Conservation (phyloP, 768 basidiomycete genomes). For the Lyophyllum atratum region DNA sequence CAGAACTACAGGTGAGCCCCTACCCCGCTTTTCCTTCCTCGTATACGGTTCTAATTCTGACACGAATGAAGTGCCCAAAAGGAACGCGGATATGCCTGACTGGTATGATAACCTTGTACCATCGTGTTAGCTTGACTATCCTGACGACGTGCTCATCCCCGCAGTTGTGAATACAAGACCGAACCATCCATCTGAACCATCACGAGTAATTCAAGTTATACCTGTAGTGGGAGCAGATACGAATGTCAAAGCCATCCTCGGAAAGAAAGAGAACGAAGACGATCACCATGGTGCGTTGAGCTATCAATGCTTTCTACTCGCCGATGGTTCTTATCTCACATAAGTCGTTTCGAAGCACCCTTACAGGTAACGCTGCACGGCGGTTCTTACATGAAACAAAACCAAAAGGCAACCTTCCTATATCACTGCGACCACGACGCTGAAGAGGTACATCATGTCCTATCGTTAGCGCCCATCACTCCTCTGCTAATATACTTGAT, state of each 20-base stretch:
- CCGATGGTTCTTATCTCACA: background rate
- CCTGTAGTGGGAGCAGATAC: conserved; percentile 26
- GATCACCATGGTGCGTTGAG: conserved; percentile 12
- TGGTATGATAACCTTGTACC: conserved; percentile 10
- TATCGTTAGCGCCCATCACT: background rate
- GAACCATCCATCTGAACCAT: conserved; percentile 33
- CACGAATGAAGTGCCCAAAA: conserved; percentile 27
- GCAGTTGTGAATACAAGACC: conserved; percentile 31
- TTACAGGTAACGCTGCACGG: conserved; percentile 35
- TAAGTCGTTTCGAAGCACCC: conserved; percentile 14
- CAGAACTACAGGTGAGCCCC: conserved; percentile 28
- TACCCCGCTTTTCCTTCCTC: background rate
- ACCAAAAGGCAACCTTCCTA: conserved; percentile 31
- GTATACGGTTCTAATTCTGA: background rate
- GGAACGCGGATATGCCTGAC: conserved; percentile 34
- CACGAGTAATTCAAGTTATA: conserved; percentile 35
- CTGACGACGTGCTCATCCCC: background rate
- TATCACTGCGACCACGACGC: conserved; percentile 28
- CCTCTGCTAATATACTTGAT: background rate
- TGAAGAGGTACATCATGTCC: conserved; percentile 16
- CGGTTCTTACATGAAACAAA: conserved; percentile 24
- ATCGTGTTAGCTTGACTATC: background rate
- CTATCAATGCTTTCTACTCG: background rate
- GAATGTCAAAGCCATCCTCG: conserved; percentile 21
- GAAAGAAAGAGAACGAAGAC: conserved; percentile 14